Evolutionary conservation across 1,284 basidiomycete species (phyloP).

Genomic region (Leccinum pachyderme): DNA sequence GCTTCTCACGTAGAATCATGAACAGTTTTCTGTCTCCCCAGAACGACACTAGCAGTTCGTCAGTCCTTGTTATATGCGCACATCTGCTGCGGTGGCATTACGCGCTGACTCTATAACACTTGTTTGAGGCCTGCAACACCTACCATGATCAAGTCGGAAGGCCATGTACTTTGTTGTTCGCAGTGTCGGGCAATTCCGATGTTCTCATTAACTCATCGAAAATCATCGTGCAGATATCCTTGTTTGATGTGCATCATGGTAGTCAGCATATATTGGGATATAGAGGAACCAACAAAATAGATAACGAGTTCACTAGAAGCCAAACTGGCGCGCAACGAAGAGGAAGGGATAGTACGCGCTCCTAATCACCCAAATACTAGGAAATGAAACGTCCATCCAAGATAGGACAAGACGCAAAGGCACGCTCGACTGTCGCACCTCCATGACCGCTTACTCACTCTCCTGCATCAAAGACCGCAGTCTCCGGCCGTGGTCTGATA

Average conservation of each 20-base stretch:
- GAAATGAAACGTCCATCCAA: neutral
- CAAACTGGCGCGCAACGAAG: neutral
- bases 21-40: neutral
- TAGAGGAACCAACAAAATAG: neutral
- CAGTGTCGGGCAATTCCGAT: neutral
- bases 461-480: slow-evolving; percentile 41
- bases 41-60: neutral
- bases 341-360: no score
- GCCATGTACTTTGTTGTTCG: neutral
- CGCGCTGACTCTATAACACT: neutral
- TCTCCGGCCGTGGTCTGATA: slow-evolving; percentile 49
- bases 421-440: neutral
- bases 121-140: neutral
- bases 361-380: no score
- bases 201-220: neutral
- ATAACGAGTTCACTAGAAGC: neutral
- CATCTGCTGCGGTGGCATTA: neutral
- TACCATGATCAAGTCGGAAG: neutral
- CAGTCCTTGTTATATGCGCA: neutral
- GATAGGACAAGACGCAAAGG: neutral
- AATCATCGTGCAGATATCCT: neutral
- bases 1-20: slow-evolving; percentile 72
- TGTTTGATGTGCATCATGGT: neutral
- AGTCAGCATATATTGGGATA: neutral
- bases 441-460: neutral